These are phyloP conservation scores for Pleochaeta shiraiana DNA, from an alignment of 2,329 filamentous ascomycete genomes.

Conservation along the genomic window DNA sequence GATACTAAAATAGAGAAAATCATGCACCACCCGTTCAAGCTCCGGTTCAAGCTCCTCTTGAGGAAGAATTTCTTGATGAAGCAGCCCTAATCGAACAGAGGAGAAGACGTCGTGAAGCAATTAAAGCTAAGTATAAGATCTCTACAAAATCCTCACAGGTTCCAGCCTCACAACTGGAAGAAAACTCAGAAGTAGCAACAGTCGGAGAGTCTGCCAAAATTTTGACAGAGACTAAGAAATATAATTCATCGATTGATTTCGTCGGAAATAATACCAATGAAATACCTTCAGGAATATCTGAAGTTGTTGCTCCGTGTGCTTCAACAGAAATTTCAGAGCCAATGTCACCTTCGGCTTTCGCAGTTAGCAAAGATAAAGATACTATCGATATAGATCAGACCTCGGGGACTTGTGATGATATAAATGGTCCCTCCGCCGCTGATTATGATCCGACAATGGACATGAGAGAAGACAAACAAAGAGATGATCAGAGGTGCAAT, in stretches of 20 bases:
- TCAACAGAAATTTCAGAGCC: slow-evolving; percentile 14
- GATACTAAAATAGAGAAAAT: neutral
- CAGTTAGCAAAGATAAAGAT: slow-evolving; percentile 42
- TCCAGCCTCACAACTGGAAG: slow-evolving; percentile 27
- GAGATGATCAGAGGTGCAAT: slow-evolving; percentile 41
- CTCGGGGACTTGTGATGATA: slow-evolving; percentile 21
- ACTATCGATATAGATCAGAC: slow-evolving; percentile 38
- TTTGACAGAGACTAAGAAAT: neutral
- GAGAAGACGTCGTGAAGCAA: slow-evolving; percentile 62
- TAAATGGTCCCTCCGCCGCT: slow-evolving; percentile 69
- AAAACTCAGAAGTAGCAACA: slow-evolving; percentile 17
- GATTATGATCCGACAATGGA: slow-evolving; percentile 82
- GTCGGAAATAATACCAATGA: slow-evolving; percentile 7
- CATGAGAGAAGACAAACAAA: slow-evolving; percentile 62
- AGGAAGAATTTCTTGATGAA: slow-evolving; percentile 48
- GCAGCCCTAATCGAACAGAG: slow-evolving; percentile 68
- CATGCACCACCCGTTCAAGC: slow-evolving; percentile 20
- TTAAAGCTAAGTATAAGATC: slow-evolving; percentile 57
- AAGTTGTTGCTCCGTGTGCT: slow-evolving; percentile 19
- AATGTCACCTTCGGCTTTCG: slow-evolving; percentile 26
- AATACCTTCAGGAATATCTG: slow-evolving; percentile 12
- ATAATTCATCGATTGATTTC: neutral
- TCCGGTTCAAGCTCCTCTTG: slow-evolving; percentile 20
- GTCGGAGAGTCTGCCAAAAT: slow-evolving; percentile 3
- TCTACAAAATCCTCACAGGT: slow-evolving; percentile 53